phyloP scores from a whole-genome alignment of 176 grass and related monocot genomes.

The Cocos nucifera region DNA sequence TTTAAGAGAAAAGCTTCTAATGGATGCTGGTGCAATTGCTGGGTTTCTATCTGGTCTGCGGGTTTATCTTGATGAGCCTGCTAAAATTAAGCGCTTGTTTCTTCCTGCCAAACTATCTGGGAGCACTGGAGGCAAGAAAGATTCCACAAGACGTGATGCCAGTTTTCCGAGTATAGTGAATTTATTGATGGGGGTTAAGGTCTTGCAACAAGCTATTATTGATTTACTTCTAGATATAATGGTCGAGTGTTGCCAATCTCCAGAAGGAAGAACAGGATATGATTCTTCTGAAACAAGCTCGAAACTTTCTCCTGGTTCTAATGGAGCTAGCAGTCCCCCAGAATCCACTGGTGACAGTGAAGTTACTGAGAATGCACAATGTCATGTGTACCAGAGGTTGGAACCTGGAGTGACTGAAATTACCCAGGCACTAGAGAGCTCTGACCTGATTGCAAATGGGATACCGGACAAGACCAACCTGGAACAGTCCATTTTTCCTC shows the following conservation, averaged over 20 bases:
- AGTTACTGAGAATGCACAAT: conserved; percentile 27
- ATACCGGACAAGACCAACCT: conserved; percentile 24
- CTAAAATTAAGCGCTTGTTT: conserved; percentile 81
- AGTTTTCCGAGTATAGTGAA: conserved; percentile 62
- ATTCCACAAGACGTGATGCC: conserved; percentile 38
- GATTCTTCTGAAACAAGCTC: conserved; percentile 40
- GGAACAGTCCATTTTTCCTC: conserved; percentile 34
- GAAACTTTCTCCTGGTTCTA: conserved; percentile 55
- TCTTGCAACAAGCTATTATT: conserved; percentile 87
- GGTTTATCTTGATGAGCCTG: conserved; percentile 77
- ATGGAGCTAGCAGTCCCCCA: conserved; percentile 45
- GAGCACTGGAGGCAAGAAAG: conserved; percentile 40
- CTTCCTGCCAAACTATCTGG: conserved; percentile 65
- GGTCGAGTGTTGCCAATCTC: conserved; percentile 88
- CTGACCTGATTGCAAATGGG: conserved; percentile 32
- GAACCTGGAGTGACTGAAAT: conserved; percentile 34
- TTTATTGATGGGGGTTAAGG: conserved; percentile 80
- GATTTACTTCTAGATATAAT: conserved; percentile 96
- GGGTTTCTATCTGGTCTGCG: conserved; percentile 72
- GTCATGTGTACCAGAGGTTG: conserved; percentile 28
- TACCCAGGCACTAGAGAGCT: conserved; percentile 17
- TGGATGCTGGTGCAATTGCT: conserved; percentile 73
- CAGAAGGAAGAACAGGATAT: conserved; percentile 48
- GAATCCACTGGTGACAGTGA: conserved; percentile 40
- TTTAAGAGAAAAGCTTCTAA: conserved; percentile 70